These are phyloP conservation scores for Abelmoschus esculentus DNA, from an alignment of 345 rosid genomes.

Conservation along the genomic window DNA sequence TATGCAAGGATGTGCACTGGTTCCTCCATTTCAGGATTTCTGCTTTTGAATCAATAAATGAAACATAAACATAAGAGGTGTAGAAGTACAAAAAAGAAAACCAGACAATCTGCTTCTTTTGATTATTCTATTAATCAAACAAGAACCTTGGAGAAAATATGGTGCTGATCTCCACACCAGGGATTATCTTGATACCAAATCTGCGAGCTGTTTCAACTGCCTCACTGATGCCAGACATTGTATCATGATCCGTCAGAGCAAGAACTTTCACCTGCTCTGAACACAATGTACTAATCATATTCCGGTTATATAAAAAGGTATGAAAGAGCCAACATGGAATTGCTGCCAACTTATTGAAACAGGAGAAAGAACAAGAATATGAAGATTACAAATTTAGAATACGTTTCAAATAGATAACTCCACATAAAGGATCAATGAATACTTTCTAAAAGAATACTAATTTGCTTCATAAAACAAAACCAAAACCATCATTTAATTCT, in stretches of 20 bases:
- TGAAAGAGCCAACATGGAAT: neutral
- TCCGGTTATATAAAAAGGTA: neutral
- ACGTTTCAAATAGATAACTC: neutral
- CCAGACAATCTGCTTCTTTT: neutral
- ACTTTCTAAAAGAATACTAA: too few species aligned
- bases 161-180: constrained; percentile 94
- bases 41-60: constrained; percentile 16
- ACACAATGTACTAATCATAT: constrained; percentile 30
- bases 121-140: constrained; percentile 2
- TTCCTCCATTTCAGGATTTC: constrained; percentile 57
- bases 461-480: neutral
- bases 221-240: constrained; percentile 79
- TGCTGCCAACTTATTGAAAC: neutral
- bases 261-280: constrained; percentile 89
- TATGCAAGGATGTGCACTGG: constrained; percentile 95
- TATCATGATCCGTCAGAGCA: constrained; percentile 93
- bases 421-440: neutral
- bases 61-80: constrained; percentile 16
- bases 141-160: constrained; percentile 58
- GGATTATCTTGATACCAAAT: constrained; percentile 79
- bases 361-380: neutral
- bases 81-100: constrained; percentile 1
- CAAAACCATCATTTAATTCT: neutral
- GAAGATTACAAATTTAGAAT: neutral
- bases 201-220: constrained; percentile 76